Evolutionary conservation across 495 filamentous ascomycete species (phyloP), one percentile per base, ranked within the genome.

Genomic region (Choiromyces venosus): DNA sequence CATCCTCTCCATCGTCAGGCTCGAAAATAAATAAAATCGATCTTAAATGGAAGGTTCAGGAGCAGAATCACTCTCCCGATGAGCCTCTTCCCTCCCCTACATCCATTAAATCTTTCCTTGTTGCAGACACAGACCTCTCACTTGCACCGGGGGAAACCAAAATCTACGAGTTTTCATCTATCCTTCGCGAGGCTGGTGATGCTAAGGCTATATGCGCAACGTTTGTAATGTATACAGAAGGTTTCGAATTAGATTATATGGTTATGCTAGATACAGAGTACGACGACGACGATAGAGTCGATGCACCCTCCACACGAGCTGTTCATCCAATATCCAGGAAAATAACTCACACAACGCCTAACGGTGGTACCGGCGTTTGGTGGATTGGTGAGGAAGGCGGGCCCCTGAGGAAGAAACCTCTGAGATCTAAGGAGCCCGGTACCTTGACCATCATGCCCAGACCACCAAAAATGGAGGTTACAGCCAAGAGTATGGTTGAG

Each of bases 381-480:
- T 81, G 75, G 74, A 67, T 76, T 6, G 61, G 64, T 1, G 73
- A 37, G 21, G 71, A 74, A 12, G 76, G 71, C 19, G 29, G n/a
- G 2, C 69, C 71, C 38, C 9, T 83, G 37, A 75, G 67, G 19
- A 83, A 83, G 39, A 87, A 85, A 75, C 84, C 81, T 42, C 65
- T 91, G 5, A 83, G 85, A 35, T 83, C 86, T 56, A 73, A 78
- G 36, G 84, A 87, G 44, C 83, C 87, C 16, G 84, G 85, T 25
- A 75, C 83, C 75, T 86, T 91, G 39, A 91, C 87, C 66, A 89
- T 98, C 42, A 85, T 93, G 71, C 95, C 94, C 6, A 91, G 95
- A 79, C 95, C 95, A 56, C 95, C 95, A 0, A 98, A 97, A 81
- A 89, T 99, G 83, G 88, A 91, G 73, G 87, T 98, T 42, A 85